These are phyloP conservation scores for Yamadazyma endophytica DNA, from an alignment of 805 yeast genomes.

Conservation along the genomic window DNA sequence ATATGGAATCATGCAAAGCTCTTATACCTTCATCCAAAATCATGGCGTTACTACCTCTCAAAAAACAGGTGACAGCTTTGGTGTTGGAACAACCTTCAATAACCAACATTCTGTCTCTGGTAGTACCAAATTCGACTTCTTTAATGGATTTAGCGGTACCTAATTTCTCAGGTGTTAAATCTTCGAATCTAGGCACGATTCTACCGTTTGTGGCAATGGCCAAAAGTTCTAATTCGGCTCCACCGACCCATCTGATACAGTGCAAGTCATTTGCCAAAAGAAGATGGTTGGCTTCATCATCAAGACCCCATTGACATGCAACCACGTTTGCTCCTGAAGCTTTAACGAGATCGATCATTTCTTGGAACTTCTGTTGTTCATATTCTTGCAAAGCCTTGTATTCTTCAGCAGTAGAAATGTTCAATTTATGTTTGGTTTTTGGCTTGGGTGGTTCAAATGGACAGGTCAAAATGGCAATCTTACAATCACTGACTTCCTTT, in stretches of 20 bases:
- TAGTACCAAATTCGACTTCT: slow-evolving; percentile 93
- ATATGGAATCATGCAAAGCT: slow-evolving; percentile 92
- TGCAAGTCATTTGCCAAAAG: slow-evolving; percentile 83
- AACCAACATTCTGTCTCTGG: slow-evolving; percentile 92
- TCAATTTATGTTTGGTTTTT: slow-evolving; percentile 95
- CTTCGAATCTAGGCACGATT: slow-evolving; percentile 96
- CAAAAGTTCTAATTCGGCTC: slow-evolving; percentile 89
- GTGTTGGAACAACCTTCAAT: slow-evolving; percentile 86
- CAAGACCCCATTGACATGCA: slow-evolving; percentile 99
- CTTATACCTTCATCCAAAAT: slow-evolving; percentile 95
- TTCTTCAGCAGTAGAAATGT: slow-evolving; percentile 90
- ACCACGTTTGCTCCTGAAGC: slow-evolving; percentile 92
- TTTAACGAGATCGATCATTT: slow-evolving; percentile 86
- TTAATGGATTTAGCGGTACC: slow-evolving; percentile 84
- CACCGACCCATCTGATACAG: slow-evolving; percentile 99
- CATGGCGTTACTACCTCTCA: slow-evolving; percentile 97
- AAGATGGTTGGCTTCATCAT: slow-evolving; percentile 96
- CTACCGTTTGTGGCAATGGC: slow-evolving; percentile 98
- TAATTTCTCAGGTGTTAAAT: slow-evolving; percentile 71
- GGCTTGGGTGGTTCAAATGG: slow-evolving; percentile 99
- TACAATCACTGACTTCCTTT: slow-evolving; percentile 68
- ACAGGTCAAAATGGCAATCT: slow-evolving; percentile 92
- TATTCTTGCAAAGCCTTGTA: slow-evolving; percentile 85
- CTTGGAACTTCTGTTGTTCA: slow-evolving; percentile 85
- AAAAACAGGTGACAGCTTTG: slow-evolving; percentile 85